Percentiles rank a stretch among this genome's conserved stretches.
Conservation (phyloP, 129 eudicot species). For the Pulicaria dysenterica region DNA sequence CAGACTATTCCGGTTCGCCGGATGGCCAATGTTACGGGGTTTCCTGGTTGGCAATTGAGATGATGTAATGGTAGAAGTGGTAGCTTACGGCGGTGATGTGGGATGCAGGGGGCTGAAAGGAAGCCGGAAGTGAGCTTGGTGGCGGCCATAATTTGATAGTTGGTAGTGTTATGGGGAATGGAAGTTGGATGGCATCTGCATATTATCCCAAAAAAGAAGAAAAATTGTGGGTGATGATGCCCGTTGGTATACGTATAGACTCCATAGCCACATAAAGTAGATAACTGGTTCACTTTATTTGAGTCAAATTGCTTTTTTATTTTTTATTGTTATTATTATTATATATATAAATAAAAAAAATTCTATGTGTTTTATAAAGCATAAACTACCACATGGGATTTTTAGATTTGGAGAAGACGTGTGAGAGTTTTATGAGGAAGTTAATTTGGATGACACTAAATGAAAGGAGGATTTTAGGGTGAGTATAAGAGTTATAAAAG, state of each 20-base stretch:
- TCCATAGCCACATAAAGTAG: constrained; percentile 51
- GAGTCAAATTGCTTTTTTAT: too few relatives aligned
- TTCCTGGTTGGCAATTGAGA: constrained; percentile 1
- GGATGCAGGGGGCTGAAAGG: constrained; percentile 47
- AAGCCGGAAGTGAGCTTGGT: constrained; percentile 56
- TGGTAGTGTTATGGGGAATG: not conserved
- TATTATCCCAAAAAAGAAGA: constrained; percentile 24
- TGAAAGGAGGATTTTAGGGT: too few relatives aligned
- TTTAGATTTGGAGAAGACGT: too few relatives aligned
- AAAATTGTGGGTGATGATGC: constrained; percentile 8
- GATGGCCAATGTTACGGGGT: not conserved
- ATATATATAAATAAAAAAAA: too few relatives aligned
- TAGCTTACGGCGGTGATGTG: constrained; percentile 40
- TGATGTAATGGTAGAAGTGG: constrained; percentile 18
- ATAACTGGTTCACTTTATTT: constrained; percentile 1
- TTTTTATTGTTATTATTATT: too few relatives aligned
- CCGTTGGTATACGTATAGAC: constrained; percentile 25
- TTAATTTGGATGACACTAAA: too few relatives aligned
- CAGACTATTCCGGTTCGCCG: constrained; percentile 35
- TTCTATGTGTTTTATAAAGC: too few relatives aligned
- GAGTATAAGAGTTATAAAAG: too few relatives aligned
- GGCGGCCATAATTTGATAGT: constrained; percentile 48
- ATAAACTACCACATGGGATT: too few relatives aligned
- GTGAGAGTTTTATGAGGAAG: too few relatives aligned
- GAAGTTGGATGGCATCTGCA: constrained; percentile 14